phyloP scores from a whole-genome alignment of 345 rosid genomes.

The Salix suchowensis region DNA sequence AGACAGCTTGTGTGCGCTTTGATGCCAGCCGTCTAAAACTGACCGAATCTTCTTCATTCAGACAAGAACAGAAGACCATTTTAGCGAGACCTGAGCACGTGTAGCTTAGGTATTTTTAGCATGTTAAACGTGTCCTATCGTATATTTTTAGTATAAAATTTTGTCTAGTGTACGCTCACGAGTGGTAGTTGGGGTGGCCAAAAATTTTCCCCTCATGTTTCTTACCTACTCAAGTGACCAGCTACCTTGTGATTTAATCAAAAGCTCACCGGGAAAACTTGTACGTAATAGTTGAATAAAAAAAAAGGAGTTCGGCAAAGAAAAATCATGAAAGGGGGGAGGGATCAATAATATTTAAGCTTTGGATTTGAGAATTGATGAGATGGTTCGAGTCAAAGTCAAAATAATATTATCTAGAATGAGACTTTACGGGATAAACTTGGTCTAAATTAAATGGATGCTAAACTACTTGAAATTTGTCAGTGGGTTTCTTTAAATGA shows the following conservation, averaged over 20 bases:
- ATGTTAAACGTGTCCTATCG: not conserved
- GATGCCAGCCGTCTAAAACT: not conserved
- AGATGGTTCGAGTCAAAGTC: not conserved
- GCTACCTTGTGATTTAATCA: not conserved
- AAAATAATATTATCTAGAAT: not conserved
- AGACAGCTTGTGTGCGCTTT: not conserved
- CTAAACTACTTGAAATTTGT: not conserved
- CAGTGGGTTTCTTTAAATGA: not conserved
- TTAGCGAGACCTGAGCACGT: not conserved
- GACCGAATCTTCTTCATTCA: not conserved
- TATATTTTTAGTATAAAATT: not conserved
- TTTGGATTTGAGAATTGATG: not conserved
- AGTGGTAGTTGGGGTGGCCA: not conserved
- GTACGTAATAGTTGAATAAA: not conserved
- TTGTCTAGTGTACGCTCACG: not conserved
- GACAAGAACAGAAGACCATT: not conserved
- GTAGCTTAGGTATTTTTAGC: not conserved
- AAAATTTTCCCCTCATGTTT: not conserved
- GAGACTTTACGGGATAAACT: no score
- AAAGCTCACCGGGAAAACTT: not conserved
- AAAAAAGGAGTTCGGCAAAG: not conserved
- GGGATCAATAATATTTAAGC: not conserved
- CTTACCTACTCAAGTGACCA: not conserved
- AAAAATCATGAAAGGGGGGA: not conserved
- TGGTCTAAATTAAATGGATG: slow-evolving; percentile 10